Evolutionary conservation across 768 basidiomycete genomes (phyloP), one percentile per base, ranked within the genome.

Genomic region (Lyophyllum semitale): DNA sequence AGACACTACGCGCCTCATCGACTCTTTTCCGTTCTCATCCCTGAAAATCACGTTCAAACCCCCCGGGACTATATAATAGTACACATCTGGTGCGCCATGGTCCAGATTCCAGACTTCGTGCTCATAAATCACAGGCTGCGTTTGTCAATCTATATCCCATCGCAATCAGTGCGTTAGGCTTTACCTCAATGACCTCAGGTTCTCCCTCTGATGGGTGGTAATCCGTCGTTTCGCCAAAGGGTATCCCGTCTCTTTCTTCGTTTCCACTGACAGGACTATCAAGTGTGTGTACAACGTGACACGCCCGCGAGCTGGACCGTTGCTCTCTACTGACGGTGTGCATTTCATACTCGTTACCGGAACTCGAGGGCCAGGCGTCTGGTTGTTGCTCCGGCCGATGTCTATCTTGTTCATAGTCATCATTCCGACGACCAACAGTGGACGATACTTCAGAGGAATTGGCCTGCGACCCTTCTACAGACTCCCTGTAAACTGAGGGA

Each of bases 11-110:
- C 69, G 84, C 87, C 87, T 81, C 2, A 81, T 80, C 23, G 88
- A 82, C 61, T 85, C 84, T 51, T 82, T 79, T 20, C 87, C 87
- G 18, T 76, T 68, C 59, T 83, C 81, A 61, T 89, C 87, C 66
- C 85, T 78, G 61, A 90, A 88, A 43, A 89, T 78, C 5, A 89
- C 83, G 54, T 84, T 79, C 56, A 83, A 72, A 20, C 85, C 87
- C 17, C 76, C 77, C 33, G 88, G 88, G 46, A 89, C 78, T 59
- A 89, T 81, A 59, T 89, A 89, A 64, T 72, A 75, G 60, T 67
- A 82, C 57, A 58, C 60, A 20, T 74, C 73, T 13, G 67, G 64
- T 9, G 63, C 63, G 22, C 54, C 59, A 9, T 67, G 69, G n/a
- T 64, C 56, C 13, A 49, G 6, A 22, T 48, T 62, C 47, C 62